Conservation (phyloP, 345 rosid species). For the Carallia brachiata region DNA sequence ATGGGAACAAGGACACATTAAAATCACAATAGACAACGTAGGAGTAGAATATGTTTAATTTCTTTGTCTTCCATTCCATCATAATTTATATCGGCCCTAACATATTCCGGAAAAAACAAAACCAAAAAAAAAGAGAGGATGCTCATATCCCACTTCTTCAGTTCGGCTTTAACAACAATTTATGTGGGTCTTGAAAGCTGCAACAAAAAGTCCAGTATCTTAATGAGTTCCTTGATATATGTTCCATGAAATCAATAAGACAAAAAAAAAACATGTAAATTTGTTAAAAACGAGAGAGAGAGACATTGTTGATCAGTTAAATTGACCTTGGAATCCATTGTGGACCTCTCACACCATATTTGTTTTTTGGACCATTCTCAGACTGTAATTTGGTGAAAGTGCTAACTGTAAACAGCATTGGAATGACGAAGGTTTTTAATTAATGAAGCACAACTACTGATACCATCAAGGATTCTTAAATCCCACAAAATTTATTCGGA, state of each 20-base stretch:
- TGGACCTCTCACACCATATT: not conserved
- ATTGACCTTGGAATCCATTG: conserved; percentile 24
- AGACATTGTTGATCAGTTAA: not conserved
- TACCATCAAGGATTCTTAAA: conserved; percentile 14
- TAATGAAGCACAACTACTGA: conserved; percentile 17
- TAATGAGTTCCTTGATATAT: conserved; percentile 22
- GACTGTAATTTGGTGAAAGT: conserved; percentile 8
- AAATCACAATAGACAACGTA: not conserved
- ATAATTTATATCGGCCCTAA: conserved; percentile 23
- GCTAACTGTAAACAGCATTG: conserved; percentile 23
- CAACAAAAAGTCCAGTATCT: conserved; percentile 14
- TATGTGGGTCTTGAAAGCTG: conserved; percentile 82
- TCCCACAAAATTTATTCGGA: not conserved
- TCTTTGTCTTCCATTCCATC: conserved; percentile 8
- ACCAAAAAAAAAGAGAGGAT: too few relatives aligned
- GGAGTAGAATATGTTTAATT: conserved; percentile 10
- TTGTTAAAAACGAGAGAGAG: conserved; percentile 8
- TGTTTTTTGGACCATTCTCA: not conserved
- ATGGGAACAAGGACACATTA: conserved; percentile 11
- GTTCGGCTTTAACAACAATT: conserved; percentile 32
- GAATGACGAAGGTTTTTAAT: conserved; percentile 17
- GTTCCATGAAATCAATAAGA: conserved; percentile 22
- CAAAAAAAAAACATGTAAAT: not conserved
- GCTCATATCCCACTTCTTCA: conserved; percentile 20
- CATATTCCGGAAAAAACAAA: not conserved